Base-by-base conservation (phyloP, 768 basidiomycete species). In the Zangia roseola region DNA sequence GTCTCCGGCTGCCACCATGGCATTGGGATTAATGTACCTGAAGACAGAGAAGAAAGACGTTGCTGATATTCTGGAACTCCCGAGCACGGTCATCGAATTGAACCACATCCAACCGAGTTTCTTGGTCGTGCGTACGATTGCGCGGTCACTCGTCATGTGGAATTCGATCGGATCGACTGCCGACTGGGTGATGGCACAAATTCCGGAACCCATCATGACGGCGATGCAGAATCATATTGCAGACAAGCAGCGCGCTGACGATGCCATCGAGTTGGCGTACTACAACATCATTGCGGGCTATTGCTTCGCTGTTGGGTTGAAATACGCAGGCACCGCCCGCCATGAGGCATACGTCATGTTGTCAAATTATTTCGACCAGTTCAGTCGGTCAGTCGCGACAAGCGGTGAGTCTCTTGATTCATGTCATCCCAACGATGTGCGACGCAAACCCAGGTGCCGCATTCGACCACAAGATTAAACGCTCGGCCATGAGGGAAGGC, bases 241-340 rank as follows among this genome's bases (percentile, higher is more conserved):
- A 20, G 79, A 77, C 21, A 78, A 77, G 54, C 47, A 48, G 17
- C 61, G 64, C 8, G 68, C 82, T 13, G 82, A 88, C 47, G 84
- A 89, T 49, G 80, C 87, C 13, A 77, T 86, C 55, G 93, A 97
- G 61, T 67, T 97, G 45, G 95, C 94, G 0, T 91, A 94, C 68
- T 91, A 89, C 69, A 88, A 95, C 63, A 88, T 98, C 52, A 69
- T 95, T 28, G 85, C 94, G 2, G 95, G 91, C 3, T 86, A 86
- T 48, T 97, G 94, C 69, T 94, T 97, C 55, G 91, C 83, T 2
- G 78, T 98, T 33, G 94, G 86, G 10, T 72, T 99, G 51, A 97
- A 95, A 65, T 97, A 84, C 58, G 95, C 95, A 4, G 95, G 97
- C 6, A 95, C 93, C 2, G 94, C 94, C 0, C 78, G 88, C 17